Base-by-base conservation (phyloP, 1,284 basidiomycete species). In the Marasmius tenuissimus region DNA sequence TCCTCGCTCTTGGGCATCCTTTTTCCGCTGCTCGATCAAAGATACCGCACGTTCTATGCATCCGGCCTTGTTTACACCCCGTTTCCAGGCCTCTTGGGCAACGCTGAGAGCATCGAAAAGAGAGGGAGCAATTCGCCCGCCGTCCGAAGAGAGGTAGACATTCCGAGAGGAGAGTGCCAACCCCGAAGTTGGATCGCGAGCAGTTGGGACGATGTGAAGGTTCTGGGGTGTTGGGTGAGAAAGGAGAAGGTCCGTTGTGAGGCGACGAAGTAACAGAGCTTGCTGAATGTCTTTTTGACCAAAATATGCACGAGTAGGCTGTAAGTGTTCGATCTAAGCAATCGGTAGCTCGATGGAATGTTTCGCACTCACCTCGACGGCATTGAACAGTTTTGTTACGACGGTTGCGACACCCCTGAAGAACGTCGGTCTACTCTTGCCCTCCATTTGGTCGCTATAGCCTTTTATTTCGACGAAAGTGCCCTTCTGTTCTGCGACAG, bases 261-360 rank as follows among this genome's bases (percentile, higher is more conserved):
- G 83, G n/a, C 92, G 88, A 50, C 91, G 89, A 22, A 99, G 82
- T 20, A 99, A 77, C 8, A 98, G 77, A 0, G 92, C 94, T 73
- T 99, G 97, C 73, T 99, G 97, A 60, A 99, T 98, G 72, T 99
- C 97, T 74, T 99, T 99, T 75, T 98, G 97, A 0, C 97, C 97
- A 70, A 99, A 98, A 75, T 98, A 99, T 22, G 93, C 89, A 61
- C 88, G 86, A 58, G 93, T 93, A 2, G 97, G 97, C 92, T 96
- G 69, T 53, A 49, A 38, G 35, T 35, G 7, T 20, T 18, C 14
- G 34, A 33, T 38, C 39, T 52, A 42, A 45, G 35, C 54, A 27
- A 62, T 62, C 11, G 16, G 53, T 50, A 33, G 48, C 20, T 48
- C 42, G 18, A 22, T 27, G 7, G 6, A 16, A 20, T 45, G 35